Base-by-base conservation (phyloP, 2,329 filamentous ascomycete genomes). In the Didymosphaeria variabile region DNA sequence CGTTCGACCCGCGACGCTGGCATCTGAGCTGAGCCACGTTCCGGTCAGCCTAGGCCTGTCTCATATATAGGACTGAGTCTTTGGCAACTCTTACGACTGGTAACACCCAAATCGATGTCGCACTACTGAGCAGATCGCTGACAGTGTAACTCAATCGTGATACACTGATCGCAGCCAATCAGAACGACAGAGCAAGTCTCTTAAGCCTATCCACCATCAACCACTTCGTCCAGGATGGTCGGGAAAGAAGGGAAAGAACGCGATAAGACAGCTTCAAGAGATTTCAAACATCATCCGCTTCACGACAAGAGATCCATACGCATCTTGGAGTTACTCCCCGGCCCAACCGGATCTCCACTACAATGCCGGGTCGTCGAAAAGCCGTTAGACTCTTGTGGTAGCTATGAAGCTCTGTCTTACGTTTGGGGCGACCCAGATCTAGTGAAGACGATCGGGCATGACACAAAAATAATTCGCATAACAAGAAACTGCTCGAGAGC, bases 391-490 rank as follows among this genome's bases (percentile, higher is more conserved):
- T 23, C 36, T 31, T 36, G 4, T 19, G 23, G 21, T 5, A 19
- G 7, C 9, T 58, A 58, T 53, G 46, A 53, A 32, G 56, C 56
- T 21, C 19, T 54, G 21, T 54, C 51, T 2, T 54, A 54, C 17
- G 51, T 53, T n/a, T 58, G 46, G 47, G 49, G 38, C 3, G 38
- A 52, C 7, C 23, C 26, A n/a, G 29, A 34, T 2, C 10, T 32
- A 2, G 26, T 31, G 7, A 42, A 54, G 15, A 21, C 34, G 12
- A 31, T 58, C 17, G 2, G 19, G 31, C 23, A 12, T 23, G 34
- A n/a, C 19, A 15, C 15, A 8, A 2, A n/a, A 19, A 34, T 36
- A 15, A 32, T 52, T 13, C 21, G 36, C 19, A 58, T 58, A 17
- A 52, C 46, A 7, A 44, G 15, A 34, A 58, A 58, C 17, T 53